Conservation (phyloP, 1,284 basidiomycete species). For the Trichosporon asahii region DNA sequence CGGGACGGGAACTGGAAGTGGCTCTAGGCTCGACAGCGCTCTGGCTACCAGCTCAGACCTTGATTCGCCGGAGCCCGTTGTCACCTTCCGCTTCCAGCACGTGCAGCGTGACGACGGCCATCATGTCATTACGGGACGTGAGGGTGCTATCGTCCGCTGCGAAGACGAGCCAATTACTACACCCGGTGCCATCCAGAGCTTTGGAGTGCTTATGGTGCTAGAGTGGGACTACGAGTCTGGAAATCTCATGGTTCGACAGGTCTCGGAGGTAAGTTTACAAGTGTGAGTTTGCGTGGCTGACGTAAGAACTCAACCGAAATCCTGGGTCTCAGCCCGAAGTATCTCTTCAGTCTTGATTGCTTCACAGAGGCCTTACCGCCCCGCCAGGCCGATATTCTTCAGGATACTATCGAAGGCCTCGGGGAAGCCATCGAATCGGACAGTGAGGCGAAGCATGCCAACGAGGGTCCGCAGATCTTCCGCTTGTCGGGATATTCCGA, state of each 20-base stretch:
- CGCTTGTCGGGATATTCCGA: slow-evolving; percentile 58
- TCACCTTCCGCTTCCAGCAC: slow-evolving; percentile 61
- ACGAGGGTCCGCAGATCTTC: slow-evolving; percentile 67
- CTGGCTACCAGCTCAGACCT: not conserved
- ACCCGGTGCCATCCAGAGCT: slow-evolving; percentile 80
- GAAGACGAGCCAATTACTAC: slow-evolving; percentile 87
- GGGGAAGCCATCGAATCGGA: slow-evolving; percentile 52
- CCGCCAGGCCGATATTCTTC: slow-evolving; percentile 66
- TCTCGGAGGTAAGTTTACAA: slow-evolving; percentile 64
- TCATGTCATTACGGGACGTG: slow-evolving; percentile 69
- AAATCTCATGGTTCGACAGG: slow-evolving; percentile 67
- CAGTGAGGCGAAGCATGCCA: slow-evolving; percentile 29
- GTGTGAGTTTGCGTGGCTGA: slow-evolving; percentile 21
- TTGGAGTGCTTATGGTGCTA: slow-evolving; percentile 74
- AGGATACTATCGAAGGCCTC: slow-evolving; percentile 73
- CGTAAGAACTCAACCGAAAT: slow-evolving; percentile 63
- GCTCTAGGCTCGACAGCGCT: not conserved
- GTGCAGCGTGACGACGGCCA: slow-evolving; percentile 66
- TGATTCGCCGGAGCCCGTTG: not conserved
- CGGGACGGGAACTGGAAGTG: not conserved
- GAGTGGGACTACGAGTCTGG: slow-evolving; percentile 64
- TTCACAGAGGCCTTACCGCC: slow-evolving; percentile 71
- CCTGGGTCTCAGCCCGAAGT: slow-evolving; percentile 70
- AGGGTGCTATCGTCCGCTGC: slow-evolving; percentile 66
- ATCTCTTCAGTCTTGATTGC: slow-evolving; percentile 72